These are phyloP conservation scores for Psilocybe sp. DNA, from an alignment of 768 basidiomycete species.

Conservation along the genomic window DNA sequence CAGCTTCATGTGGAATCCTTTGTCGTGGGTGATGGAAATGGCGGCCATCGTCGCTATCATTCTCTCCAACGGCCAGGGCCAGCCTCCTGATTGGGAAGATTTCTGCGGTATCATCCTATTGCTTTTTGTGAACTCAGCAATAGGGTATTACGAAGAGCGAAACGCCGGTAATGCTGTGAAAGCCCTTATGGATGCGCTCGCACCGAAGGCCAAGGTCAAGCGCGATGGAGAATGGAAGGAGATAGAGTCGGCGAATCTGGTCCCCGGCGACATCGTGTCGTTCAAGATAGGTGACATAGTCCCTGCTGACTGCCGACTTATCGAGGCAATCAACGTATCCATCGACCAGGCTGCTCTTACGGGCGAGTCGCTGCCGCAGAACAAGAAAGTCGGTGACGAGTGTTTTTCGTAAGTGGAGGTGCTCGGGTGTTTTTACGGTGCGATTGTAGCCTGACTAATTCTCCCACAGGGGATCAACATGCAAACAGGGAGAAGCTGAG, in stretches of 20 bases:
- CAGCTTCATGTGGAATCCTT: slow-evolving; percentile 99
- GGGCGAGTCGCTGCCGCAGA: slow-evolving; percentile 91
- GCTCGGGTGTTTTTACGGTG: background rate
- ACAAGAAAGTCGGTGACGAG: slow-evolving; percentile 92
- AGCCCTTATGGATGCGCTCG: slow-evolving; percentile 98
- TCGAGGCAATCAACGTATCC: slow-evolving; percentile 94
- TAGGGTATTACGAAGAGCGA: slow-evolving; percentile 98
- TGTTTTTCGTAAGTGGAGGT: slow-evolving; percentile 85
- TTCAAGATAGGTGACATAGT: slow-evolving; percentile 99
- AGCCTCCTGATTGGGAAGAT: slow-evolving; percentile 96
- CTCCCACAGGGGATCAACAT: slow-evolving; percentile 81
- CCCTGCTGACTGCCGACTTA: slow-evolving; percentile 95
- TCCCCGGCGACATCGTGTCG: slow-evolving; percentile 93
- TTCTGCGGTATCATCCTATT: slow-evolving; percentile 95
- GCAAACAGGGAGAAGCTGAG: slow-evolving; percentile 99
- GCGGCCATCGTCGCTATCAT: slow-evolving; percentile 93
- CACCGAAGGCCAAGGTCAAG: slow-evolving; percentile 94
- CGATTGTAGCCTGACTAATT: slow-evolving; percentile 1
- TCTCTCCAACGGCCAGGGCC: slow-evolving; percentile 86
- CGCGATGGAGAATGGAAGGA: slow-evolving; percentile 84
- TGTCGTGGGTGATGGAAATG: slow-evolving; percentile 99
- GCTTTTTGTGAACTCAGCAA: slow-evolving; percentile 90
- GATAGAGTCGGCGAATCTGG: slow-evolving; percentile 86
- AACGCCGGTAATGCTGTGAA: slow-evolving; percentile 99
- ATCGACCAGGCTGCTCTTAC: slow-evolving; percentile 98